phyloP scores from a whole-genome alignment of 192 early-diverging fungal species.

The Umbelopsis vinacea region DNA sequence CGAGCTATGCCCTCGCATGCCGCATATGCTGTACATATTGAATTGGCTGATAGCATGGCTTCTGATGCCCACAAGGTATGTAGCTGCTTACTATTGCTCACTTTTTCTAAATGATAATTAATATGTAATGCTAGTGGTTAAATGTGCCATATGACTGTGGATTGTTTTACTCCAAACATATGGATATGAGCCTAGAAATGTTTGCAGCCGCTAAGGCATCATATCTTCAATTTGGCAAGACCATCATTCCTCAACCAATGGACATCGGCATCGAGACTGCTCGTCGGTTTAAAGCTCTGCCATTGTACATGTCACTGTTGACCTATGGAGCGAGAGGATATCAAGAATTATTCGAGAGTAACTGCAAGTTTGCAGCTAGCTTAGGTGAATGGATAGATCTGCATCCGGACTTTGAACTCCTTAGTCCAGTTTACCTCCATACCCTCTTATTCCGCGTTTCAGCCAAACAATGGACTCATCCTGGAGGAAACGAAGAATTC shows the following conservation, averaged over 20 bases:
- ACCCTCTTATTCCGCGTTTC: constrained; percentile 30
- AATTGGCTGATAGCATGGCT: constrained; percentile 60
- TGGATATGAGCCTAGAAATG: constrained; percentile 34
- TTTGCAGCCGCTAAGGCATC: constrained; percentile 44
- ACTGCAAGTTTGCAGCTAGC: constrained; percentile 48
- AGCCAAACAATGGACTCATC: constrained; percentile 4
- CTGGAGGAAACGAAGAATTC: constrained; percentile 37
- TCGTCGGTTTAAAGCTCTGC: constrained; percentile 59
- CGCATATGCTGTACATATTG: constrained; percentile 42
- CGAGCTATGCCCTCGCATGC: constrained; percentile 40
- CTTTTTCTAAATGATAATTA: not conserved
- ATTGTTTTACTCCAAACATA: constrained; percentile 46
- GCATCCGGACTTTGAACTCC: not conserved
- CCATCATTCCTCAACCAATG: constrained; percentile 44
- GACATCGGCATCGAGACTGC: constrained; percentile 62
- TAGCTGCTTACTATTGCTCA: not conserved
- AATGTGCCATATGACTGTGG: constrained; percentile 70
- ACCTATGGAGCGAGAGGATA: constrained; percentile 59
- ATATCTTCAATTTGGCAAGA: constrained; percentile 31
- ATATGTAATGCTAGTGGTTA: constrained; percentile 43
- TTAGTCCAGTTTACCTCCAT: not conserved
- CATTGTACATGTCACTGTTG: constrained; percentile 56
- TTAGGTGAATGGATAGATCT: constrained; percentile 53
- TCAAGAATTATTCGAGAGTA: constrained; percentile 48
- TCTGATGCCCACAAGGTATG: constrained; percentile 58